Base-by-base conservation (phyloP, 352 stramenopile species). In the Pseudoperonospora humuli region DNA sequence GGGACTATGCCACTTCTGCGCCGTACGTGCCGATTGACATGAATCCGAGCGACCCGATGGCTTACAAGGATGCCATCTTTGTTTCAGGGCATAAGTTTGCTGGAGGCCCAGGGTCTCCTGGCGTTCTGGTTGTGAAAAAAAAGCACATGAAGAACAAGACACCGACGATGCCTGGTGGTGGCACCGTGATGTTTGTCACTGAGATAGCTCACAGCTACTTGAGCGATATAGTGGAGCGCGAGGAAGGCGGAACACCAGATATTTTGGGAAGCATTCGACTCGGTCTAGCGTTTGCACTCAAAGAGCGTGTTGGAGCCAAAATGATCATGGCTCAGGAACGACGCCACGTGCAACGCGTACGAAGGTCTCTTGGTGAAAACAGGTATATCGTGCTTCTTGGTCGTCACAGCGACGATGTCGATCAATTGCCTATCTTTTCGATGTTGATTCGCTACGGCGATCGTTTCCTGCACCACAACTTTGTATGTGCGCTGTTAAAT, bases 401-500 rank as follows among this genome's bases (percentile, higher is more conserved):
- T 14, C 55, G 67, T 9, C 50, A 79, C 25, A 58, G 46, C 21
- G 43, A 61, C 6, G 44, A 58, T 17, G 36, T 65, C 10, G 50
- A 65, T 5, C 48, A 90, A 21, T 57, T 98, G 24, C 93, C 93
- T 0, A 87, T 98, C 15, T 96, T 98, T 54, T 97, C 93, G 0
- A 97, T 98, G 39, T 54, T 98, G 13, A 71, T 98, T 23, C 76
- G 79, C n/a, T 93, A 72, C 26, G 76, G 79, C 1, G 61, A 82
- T 25, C 51, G 86, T n/a, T 98, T 97, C 61, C 64, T 99, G 20
- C 96, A 99, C 63, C 98, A 97, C 70, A 98, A 98, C 57, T 99
- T 98, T 49, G 92, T 98, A 6, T 97, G 86, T 45, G 91, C 94
- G 25, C 57, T 99, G 24, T 69, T 99, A 9, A 98, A 98, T 50